A percentile compares a stretch with the other conserved stretches of the same genome.
Evolutionary conservation across 2,329 filamentous ascomycete genomes (phyloP).

Genomic region (Esteya vermicola): DNA sequence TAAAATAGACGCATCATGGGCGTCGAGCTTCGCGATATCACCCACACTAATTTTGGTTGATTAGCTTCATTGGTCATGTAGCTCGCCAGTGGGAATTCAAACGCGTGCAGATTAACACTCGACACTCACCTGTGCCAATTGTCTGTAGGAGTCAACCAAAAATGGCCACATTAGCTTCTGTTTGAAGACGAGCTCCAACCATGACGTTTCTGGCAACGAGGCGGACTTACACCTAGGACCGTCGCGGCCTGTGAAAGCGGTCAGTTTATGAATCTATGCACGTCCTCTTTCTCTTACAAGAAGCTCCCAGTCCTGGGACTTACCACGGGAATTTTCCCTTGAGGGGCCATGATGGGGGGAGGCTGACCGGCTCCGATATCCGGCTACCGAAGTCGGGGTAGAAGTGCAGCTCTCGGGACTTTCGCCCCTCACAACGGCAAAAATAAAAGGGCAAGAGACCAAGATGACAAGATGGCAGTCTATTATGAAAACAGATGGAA

Average conservation of each 20-base stretch:
- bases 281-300: neutral
- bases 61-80: neutral
- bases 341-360: neutral
- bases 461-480: too few relatives aligned
- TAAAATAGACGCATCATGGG: too few relatives aligned
- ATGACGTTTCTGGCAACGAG: too few relatives aligned
- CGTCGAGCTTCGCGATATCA: too few relatives aligned
- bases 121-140: slow-evolving; percentile 16
- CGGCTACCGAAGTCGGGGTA: too few relatives aligned
- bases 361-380: neutral
- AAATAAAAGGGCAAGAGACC: too few relatives aligned
- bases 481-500: too few relatives aligned
- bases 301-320: too few relatives aligned
- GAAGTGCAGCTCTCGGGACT: too few relatives aligned
- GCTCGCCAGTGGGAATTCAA: neutral
- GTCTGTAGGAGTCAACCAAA: slow-evolving; percentile 11
- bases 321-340: slow-evolving; percentile 1
- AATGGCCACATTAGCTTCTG: too few relatives aligned
- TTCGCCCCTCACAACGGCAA: too few relatives aligned
- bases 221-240: slow-evolving; percentile 23
- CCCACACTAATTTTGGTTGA: neutral
- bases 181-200: too few relatives aligned
- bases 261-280: neutral
- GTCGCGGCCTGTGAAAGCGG: slow-evolving; percentile 19
- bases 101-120: neutral